These are phyloP conservation scores for Erigeron canadensis DNA, from an alignment of 129 eudicot genomes.

Conservation along the genomic window DNA sequence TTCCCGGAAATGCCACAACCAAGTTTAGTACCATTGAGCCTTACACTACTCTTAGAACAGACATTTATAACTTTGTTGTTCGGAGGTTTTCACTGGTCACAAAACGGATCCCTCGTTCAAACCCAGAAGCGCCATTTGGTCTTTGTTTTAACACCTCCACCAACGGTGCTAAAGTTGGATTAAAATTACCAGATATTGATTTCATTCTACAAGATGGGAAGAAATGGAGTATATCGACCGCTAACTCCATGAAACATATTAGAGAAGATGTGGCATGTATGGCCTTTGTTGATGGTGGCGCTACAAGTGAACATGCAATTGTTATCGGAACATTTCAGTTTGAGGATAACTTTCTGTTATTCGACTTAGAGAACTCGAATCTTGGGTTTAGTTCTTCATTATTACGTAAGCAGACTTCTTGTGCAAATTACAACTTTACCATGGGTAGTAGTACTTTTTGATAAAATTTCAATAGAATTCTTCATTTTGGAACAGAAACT, in stretches of 20 bases:
- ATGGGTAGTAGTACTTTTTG: not conserved
- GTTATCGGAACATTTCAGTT: constrained; percentile 40
- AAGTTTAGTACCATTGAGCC: constrained; percentile 7
- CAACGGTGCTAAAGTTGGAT: not conserved
- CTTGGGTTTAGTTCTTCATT: constrained; percentile 31
- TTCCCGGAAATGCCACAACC: not conserved
- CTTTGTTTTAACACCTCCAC: constrained; percentile 19
- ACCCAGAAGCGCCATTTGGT: constrained; percentile 21
- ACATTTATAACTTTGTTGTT: not conserved
- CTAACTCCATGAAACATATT: constrained; percentile 38
- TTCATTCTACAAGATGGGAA: constrained; percentile 19
- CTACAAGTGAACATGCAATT: constrained; percentile 24
- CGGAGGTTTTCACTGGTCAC: constrained; percentile 17
- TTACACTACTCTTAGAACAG: constrained; percentile 10
- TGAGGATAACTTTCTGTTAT: constrained; percentile 34
- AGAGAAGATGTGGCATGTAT: constrained; percentile 30
- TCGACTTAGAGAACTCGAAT: constrained; percentile 25
- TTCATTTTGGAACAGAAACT: not conserved
- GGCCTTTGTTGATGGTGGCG: constrained; percentile 41
- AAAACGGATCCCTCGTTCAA: constrained; percentile 8
- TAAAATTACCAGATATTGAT: constrained; percentile 33
- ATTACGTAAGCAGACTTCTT: constrained; percentile 24
- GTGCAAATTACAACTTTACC: constrained; percentile 30
- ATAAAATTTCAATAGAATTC: not conserved
- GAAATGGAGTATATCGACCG: constrained; percentile 36